Conservation (phyloP, 2,329 filamentous ascomycete species). For the Monilinia aucupariae region DNA sequence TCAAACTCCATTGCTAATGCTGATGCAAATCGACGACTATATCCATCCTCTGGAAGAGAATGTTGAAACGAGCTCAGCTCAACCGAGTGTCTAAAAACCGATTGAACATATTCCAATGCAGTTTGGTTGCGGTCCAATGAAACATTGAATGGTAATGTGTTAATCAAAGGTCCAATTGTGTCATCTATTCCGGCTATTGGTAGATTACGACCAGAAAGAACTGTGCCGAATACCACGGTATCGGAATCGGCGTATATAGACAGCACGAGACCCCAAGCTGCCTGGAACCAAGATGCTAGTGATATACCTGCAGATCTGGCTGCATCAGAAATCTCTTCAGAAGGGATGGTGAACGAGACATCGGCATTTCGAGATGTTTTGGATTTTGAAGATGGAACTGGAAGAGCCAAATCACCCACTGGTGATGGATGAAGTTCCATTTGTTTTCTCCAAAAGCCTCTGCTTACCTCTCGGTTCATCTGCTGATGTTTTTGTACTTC, state of each 20-base stretch:
- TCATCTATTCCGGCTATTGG: slow-evolving; percentile 32
- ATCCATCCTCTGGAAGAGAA: slow-evolving; percentile 17
- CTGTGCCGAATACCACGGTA: slow-evolving; percentile 35
- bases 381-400: neutral
- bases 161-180: slow-evolving; percentile 34
- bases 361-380: neutral
- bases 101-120: slow-evolving; percentile 11
- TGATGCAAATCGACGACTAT: slow-evolving; percentile 10
- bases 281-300: slow-evolving; percentile 27
- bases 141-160: slow-evolving; percentile 17
- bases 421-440: slow-evolving; percentile 5
- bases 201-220: slow-evolving; percentile 37
- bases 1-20: slow-evolving; percentile 9
- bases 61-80: slow-evolving; percentile 14
- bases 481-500: neutral
- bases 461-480: neutral
- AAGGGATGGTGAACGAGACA: slow-evolving; percentile 12
- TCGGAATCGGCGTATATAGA: slow-evolving; percentile 33
- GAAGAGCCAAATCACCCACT: neutral
- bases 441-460: slow-evolving; percentile 13
- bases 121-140: neutral
- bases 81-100: slow-evolving; percentile 11
- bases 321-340: slow-evolving; percentile 3
- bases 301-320: slow-evolving; percentile 6
- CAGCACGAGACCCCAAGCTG: slow-evolving; percentile 38